phyloP scores from a whole-genome alignment of 139 green algal species.

The Spirogloea muscicola region DNA sequence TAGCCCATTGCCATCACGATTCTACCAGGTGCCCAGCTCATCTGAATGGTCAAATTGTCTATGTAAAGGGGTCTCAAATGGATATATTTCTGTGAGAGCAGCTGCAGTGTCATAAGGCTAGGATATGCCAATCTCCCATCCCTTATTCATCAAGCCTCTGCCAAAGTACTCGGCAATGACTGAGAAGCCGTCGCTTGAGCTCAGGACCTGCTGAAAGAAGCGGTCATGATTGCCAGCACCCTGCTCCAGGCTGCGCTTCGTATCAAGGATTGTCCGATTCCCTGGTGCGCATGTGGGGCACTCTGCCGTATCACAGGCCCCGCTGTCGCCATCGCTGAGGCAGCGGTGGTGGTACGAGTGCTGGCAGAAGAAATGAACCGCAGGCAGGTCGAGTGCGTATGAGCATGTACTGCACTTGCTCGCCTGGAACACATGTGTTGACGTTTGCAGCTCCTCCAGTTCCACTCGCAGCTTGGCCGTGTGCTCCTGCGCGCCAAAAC shows the following conservation, averaged over 20 bases:
- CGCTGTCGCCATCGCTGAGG: constrained; percentile 75
- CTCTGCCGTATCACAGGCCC: too few relatives aligned
- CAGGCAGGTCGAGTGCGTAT: constrained; percentile 81
- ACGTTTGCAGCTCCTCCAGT: constrained; percentile 57
- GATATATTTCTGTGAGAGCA: too few relatives aligned
- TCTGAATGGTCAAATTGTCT: too few relatives aligned
- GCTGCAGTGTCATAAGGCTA: too few relatives aligned
- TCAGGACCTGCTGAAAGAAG: constrained; percentile 68
- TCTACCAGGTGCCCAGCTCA: too few relatives aligned
- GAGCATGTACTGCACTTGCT: constrained; percentile 68
- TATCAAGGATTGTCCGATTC: constrained; percentile 64
- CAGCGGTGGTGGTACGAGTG: constrained; percentile 87
- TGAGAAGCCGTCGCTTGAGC: constrained; percentile 39
- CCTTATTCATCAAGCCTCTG: constrained; percentile 25
- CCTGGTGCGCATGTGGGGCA: constrained; percentile 85
- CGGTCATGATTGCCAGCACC: constrained; percentile 67
- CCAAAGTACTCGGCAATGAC: constrained; percentile 49
- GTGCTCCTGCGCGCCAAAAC: constrained; percentile 58
- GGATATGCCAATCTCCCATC: too few relatives aligned
- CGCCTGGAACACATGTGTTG: constrained; percentile 84
- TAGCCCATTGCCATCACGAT: too few relatives aligned
- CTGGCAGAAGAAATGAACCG: constrained; percentile 93
- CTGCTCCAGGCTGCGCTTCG: constrained; percentile 55
- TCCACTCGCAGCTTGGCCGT: constrained; percentile 62
- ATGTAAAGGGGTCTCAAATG: too few relatives aligned